Evolutionary conservation across 2,329 filamentous ascomycete species (phyloP).

Genomic region (Fusarium liriodendri): DNA sequence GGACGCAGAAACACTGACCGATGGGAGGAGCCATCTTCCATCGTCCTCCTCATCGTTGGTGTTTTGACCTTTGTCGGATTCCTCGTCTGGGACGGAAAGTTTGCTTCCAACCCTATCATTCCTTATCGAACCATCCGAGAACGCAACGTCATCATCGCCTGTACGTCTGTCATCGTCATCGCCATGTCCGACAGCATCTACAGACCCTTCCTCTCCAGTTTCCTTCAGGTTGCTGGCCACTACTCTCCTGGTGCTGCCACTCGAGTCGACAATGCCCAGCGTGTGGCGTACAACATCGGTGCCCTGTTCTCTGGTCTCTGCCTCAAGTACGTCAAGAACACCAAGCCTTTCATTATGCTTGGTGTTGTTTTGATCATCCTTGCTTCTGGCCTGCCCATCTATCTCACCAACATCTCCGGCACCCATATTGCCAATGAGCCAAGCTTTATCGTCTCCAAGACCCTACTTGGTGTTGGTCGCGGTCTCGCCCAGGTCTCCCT

Average conservation of each 20-base stretch:
- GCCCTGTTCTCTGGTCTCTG: constrained; percentile 7
- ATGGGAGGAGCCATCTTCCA: constrained; percentile 27
- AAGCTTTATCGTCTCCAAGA: constrained; percentile 28
- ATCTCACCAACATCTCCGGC: constrained; percentile 29
- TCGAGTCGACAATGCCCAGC: constrained; percentile 26
- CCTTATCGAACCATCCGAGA: constrained; percentile 30
- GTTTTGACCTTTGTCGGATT: constrained; percentile 18
- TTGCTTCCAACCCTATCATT: constrained; percentile 23
- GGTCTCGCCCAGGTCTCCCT: constrained; percentile 22
- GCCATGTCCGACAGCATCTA: constrained; percentile 36
- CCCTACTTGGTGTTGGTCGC: constrained; percentile 26
- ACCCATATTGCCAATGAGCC: constrained; percentile 29
- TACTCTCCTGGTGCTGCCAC: constrained; percentile 32
- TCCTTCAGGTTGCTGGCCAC: constrained; percentile 20
- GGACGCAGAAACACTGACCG: constrained; percentile 28
- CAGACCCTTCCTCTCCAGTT: constrained; percentile 25
- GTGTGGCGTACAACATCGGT: constrained; percentile 24
- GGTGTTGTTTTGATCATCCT: constrained; percentile 25
- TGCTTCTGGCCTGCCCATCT: constrained; percentile 26
- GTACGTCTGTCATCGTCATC: constrained; percentile 23
- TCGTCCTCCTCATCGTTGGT: constrained; percentile 21
- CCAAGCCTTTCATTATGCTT: constrained; percentile 26
- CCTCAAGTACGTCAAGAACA: constrained; percentile 28
- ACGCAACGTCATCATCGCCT: constrained; percentile 31
- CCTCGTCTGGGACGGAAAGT: constrained; percentile 26